Evolutionary conservation across 805 yeast genomes (phyloP).

Genomic region (Sugiyamaella mastotermitis): DNA sequence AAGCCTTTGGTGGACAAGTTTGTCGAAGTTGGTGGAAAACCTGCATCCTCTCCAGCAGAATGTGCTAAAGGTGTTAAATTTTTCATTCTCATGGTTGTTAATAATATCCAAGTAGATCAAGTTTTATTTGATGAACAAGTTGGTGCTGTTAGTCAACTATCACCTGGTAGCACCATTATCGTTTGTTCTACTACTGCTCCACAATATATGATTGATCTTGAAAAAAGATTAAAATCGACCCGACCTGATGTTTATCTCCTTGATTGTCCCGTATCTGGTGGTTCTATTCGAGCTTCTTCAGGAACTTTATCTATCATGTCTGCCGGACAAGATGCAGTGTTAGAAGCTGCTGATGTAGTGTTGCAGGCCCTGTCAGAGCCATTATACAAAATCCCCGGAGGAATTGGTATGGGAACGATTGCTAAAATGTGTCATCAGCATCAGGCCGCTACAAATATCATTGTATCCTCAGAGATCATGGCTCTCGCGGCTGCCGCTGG

Average conservation of each 20-base stretch:
- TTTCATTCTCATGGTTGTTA: conserved; percentile 12
- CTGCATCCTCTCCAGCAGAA: conserved; percentile 8
- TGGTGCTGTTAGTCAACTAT: conserved; percentile 4
- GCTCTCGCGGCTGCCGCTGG: conserved; percentile 5
- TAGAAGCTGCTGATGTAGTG: conserved; percentile 3
- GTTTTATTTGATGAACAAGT: conserved; percentile 5
- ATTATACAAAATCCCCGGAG: conserved; percentile 9
- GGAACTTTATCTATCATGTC: conserved; percentile 7
- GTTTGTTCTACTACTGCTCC: conserved; percentile 10
- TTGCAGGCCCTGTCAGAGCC: conserved; percentile 6
- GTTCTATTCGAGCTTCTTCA: conserved; percentile 6
- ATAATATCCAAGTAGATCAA: conserved; percentile 7
- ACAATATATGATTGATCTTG: conserved; percentile 2
- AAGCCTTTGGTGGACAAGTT: conserved; percentile 7
- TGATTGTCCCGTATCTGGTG: conserved; percentile 9
- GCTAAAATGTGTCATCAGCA: conserved; percentile 11
- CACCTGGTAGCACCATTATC: conserved; percentile 2
- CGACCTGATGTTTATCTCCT: conserved; percentile 7
- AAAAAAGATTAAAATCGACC: neutral
- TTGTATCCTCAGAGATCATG: conserved; percentile 6
- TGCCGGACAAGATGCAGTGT: conserved; percentile 4
- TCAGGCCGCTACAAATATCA: conserved; percentile 8
- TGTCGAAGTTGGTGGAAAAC: conserved; percentile 5
- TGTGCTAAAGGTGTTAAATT: conserved; percentile 8
- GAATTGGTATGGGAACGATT: conserved; percentile 8